Percentiles rank a stretch among this genome's conserved stretches.
These are phyloP conservation scores for Mucor circinelloides DNA, from an alignment of 371 early-diverging fungal genomes.

Conservation along the genomic window DNA sequence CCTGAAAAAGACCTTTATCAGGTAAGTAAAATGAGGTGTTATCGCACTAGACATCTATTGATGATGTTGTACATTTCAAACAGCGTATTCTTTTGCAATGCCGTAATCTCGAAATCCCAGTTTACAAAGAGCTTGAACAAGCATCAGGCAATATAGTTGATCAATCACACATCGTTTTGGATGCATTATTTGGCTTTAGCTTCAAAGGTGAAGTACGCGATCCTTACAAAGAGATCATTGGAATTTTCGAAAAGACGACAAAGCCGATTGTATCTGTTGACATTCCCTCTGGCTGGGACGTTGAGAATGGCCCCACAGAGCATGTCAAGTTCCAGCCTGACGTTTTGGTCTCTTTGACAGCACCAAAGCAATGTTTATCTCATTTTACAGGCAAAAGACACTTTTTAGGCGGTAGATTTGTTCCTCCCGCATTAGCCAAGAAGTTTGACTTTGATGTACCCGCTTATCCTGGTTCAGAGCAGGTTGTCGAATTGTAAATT, in stretches of 20 bases:
- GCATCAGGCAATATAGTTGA: slow-evolving; percentile 4
- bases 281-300: slow-evolving; percentile 95
- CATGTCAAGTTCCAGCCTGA: slow-evolving; percentile 65
- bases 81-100: slow-evolving; percentile 74
- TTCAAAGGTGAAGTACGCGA: slow-evolving; percentile 80
- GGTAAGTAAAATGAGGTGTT: slow-evolving; percentile 31
- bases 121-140: slow-evolving; percentile 38
- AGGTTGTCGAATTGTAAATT: slow-evolving; percentile 44
- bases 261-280: slow-evolving; percentile 82
- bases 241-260: slow-evolving; percentile 46
- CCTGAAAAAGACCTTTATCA: slow-evolving; percentile 68
- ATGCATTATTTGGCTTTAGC: slow-evolving; percentile 94
- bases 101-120: slow-evolving; percentile 63
- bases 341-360: slow-evolving; percentile 88
- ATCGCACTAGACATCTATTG: neutral
- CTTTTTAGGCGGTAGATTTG: slow-evolving; percentile 89
- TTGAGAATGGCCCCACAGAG: slow-evolving; percentile 70
- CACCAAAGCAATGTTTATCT: slow-evolving; percentile 80
- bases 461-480: slow-evolving; percentile 65
- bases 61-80: neutral
- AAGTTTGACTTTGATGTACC: slow-evolving; percentile 70
- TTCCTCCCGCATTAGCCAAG: slow-evolving; percentile 68
- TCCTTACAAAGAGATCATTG: slow-evolving; percentile 76
- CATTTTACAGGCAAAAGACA: slow-evolving; percentile 76
- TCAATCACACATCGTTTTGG: slow-evolving; percentile 71